Base-by-base conservation (phyloP, 192 early-diverging fungal species). In the Dimargaris cristalligena region DNA sequence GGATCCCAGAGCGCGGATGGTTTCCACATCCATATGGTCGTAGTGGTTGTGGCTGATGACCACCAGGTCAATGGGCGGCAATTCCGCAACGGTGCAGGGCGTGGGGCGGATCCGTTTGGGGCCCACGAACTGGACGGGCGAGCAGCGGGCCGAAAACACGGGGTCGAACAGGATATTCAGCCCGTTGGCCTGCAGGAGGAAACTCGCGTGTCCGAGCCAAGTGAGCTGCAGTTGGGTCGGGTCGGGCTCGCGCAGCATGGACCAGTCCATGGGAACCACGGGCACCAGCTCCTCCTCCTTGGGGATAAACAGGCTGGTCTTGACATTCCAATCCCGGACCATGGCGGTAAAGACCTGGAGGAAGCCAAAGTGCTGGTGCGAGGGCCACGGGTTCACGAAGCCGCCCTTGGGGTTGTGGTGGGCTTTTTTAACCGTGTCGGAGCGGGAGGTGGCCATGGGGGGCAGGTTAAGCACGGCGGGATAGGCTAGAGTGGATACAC, bases 21-120 rank as follows among this genome's bases (percentile, higher is more conserved):
- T 86, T 34, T 71, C 60, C 60, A 78, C 60, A 67, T 92, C 90
- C 62, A 90, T 61, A 54, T 91, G 89, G 64, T 91, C 91, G 65
- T 91, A 94, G 62, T 93, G 91, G 66, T 90, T 91, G 66, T 93
- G 91, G 32, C 77, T 81, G 31, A 92, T 78, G 8, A 90, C 67
- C 9, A 92, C 79, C 0, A 78, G 73, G 52, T 91, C 87, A 46
- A 91, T 72, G 4, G 71, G 68, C 0, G 85, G 82, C 28, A 89
- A 63, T 16, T 83, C 84, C 18, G 65, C 71, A 20, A 90, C 63
- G 29, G 71, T 65, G 62, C 80, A 84, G 0, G 88, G 83, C 0
- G 82, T 74, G 23, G 73, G 69, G 0, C 78, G 83, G 61, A 69
- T 73, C 22, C 88, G 79, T 60, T 81, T 81, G 18, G 83, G 85